These are phyloP conservation scores for Sporisorium reilianum DNA, from an alignment of 1,284 basidiomycete species.

Conservation along the genomic window DNA sequence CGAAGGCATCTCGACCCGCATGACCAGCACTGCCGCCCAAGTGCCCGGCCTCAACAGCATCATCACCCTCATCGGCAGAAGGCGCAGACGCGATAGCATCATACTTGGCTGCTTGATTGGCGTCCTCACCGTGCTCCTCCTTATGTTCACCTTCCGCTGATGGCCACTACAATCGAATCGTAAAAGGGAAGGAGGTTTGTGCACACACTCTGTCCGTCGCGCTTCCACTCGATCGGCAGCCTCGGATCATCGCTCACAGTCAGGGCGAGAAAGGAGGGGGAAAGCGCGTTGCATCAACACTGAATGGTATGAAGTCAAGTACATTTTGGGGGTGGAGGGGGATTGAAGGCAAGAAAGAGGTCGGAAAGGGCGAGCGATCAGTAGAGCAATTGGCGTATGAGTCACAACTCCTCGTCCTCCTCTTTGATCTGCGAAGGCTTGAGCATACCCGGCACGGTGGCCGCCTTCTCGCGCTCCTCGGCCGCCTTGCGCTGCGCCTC, in stretches of 20 bases:
- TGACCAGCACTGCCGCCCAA: slow-evolving; percentile 77
- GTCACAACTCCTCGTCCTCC: slow-evolving; percentile 65
- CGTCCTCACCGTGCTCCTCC: slow-evolving; percentile 81
- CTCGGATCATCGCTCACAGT: neutral
- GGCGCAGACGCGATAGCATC: slow-evolving; percentile 87
- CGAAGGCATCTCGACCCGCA: slow-evolving; percentile 81
- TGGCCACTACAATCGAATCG: neutral
- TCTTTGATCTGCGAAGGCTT: slow-evolving; percentile 76
- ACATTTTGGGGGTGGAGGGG: slow-evolving; percentile 21
- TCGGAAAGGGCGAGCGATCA: slow-evolving; percentile 3
- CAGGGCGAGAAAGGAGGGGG: neutral
- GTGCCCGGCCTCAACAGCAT: slow-evolving; percentile 94
- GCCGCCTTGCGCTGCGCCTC: slow-evolving; percentile 79
- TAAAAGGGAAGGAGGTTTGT: neutral
- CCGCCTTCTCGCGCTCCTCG: slow-evolving; percentile 86
- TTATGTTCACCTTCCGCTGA: slow-evolving; percentile 75
- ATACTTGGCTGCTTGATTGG: slow-evolving; percentile 89
- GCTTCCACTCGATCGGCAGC: neutral
- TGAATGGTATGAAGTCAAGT: slow-evolving; percentile 32
- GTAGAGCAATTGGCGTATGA: slow-evolving; percentile 59
- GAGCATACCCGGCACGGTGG: slow-evolving; percentile 97
- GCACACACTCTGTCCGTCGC: neutral
- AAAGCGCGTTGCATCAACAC: neutral
- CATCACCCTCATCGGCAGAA: slow-evolving; percentile 89
- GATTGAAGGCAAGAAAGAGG: neutral